Conservation (phyloP, 768 basidiomycete species). For the Asterophora lycoperdoides region DNA sequence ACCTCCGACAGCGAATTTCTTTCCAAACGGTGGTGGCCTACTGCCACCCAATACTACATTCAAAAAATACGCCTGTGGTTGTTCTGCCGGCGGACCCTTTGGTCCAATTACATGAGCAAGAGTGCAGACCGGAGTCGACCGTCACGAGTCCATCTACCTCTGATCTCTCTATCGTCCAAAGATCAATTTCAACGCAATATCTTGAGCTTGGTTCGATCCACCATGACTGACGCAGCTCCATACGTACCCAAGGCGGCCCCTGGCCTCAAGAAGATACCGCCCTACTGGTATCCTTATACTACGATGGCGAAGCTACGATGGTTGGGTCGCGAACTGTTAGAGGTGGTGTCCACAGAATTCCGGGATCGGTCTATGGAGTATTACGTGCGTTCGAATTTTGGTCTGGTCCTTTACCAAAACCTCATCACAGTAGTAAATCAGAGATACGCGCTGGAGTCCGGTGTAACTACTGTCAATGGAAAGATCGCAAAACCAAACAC, state of each 20-base stretch:
- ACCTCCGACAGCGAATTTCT: no score
- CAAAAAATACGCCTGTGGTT: conserved; percentile 4
- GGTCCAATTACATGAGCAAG: conserved; percentile 16
- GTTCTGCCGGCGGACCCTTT: conserved; percentile 9
- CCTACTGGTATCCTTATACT: conserved; percentile 92
- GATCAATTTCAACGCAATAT: conserved; percentile 58
- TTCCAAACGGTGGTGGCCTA: neutral
- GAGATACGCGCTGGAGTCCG: conserved; percentile 74
- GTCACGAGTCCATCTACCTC: conserved; percentile 34
- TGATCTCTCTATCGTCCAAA: conserved; percentile 45
- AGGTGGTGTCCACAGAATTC: conserved; percentile 93
- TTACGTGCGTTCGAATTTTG: conserved; percentile 60
- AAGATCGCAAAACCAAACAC: conserved; percentile 74
- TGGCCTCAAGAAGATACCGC: conserved; percentile 74
- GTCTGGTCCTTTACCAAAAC: neutral
- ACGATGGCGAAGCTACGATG: conserved; percentile 92
- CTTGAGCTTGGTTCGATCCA: conserved; percentile 45
- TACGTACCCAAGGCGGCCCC: conserved; percentile 25
- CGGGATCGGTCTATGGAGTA: conserved; percentile 92
- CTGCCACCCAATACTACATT: neutral
- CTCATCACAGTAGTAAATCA: conserved; percentile 16
- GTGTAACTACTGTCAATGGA: conserved; percentile 96
- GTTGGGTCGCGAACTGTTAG: conserved; percentile 82
- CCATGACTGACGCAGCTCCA: conserved; percentile 41
- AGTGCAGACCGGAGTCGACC: conserved; percentile 10